A percentile compares a stretch with the other conserved stretches of the same genome.
These are phyloP conservation scores for Tilletiopsis washingtonensis DNA, from an alignment of 1,284 basidiomycete species.

Conservation along the genomic window DNA sequence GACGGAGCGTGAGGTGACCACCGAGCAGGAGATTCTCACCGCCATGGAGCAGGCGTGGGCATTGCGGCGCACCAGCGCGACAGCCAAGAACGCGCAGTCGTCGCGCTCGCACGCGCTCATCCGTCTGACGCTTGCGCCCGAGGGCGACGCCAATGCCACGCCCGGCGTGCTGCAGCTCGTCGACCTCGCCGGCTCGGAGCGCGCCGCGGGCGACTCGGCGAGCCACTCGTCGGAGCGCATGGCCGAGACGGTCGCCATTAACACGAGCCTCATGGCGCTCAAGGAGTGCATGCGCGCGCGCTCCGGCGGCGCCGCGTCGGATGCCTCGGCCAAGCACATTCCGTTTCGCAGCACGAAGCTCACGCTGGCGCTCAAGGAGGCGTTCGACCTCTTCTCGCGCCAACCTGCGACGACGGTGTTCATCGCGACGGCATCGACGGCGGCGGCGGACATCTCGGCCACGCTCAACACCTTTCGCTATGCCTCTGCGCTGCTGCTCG, in stretches of 20 bases:
- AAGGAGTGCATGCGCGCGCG: constrained; percentile 39
- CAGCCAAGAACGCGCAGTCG: constrained; percentile 10
- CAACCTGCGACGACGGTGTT: constrained; percentile 14
- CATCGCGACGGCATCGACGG: constrained; percentile 13
- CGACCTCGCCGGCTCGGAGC: constrained; percentile 56
- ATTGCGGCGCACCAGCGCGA: constrained; percentile 8
- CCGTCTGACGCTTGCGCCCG: constrained; percentile 6
- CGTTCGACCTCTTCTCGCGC: constrained; percentile 13
- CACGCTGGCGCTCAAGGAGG: constrained; percentile 53
- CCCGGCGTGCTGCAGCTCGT: constrained; percentile 51
- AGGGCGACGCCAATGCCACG: constrained; percentile 6
- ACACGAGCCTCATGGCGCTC: constrained; percentile 50
- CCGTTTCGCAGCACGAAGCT: constrained; percentile 91
- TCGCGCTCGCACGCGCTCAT: constrained; percentile 12
- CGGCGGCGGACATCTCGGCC: constrained; percentile 2
- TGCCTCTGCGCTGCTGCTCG: constrained; percentile 4
- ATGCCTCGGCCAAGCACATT: constrained; percentile 55
- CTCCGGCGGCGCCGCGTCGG: constrained; percentile 45
- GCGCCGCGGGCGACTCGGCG: constrained; percentile 51
- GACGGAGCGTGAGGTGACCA: constrained; percentile 1
- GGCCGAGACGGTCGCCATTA: constrained; percentile 51
- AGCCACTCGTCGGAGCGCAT: constrained; percentile 47
- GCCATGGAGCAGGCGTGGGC: constrained; percentile 9
- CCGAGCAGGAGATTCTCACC: constrained; percentile 1
- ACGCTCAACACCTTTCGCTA: constrained; percentile 15